Evolutionary conservation across 2,329 filamentous ascomycete genomes (phyloP).

Genomic region (Acrocalymma vagum): DNA sequence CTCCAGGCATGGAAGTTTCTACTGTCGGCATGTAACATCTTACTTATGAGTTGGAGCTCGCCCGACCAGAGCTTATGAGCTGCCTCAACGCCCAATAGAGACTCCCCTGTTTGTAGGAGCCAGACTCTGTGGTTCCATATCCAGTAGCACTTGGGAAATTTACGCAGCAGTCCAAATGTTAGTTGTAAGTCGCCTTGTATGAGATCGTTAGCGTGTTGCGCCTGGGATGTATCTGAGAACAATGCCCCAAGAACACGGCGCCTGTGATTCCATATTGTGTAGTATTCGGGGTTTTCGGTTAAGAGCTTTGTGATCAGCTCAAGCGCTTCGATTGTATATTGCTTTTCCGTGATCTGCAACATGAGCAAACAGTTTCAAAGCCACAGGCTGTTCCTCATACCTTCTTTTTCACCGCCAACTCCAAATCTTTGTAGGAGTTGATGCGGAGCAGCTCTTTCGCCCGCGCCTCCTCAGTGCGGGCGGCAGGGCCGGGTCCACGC

Average conservation of each 20-base stretch:
- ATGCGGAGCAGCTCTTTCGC: slow-evolving; percentile 80
- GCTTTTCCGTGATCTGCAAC: slow-evolving; percentile 52
- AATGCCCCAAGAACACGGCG: slow-evolving; percentile 74
- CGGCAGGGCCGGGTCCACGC: slow-evolving; percentile 63
- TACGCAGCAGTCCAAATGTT: slow-evolving; percentile 81
- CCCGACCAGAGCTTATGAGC: slow-evolving; percentile 80
- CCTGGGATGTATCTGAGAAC: slow-evolving; percentile 50
- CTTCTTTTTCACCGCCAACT: slow-evolving; percentile 72
- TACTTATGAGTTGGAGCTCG: slow-evolving; percentile 82
- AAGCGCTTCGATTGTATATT: slow-evolving; percentile 67
- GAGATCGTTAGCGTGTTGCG: slow-evolving; percentile 55
- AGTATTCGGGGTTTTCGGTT: slow-evolving; percentile 84
- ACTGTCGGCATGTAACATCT: slow-evolving; percentile 86
- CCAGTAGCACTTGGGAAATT: slow-evolving; percentile 98
- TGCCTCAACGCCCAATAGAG: slow-evolving; percentile 63
- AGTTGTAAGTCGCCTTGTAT: slow-evolving; percentile 81
- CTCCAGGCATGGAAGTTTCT: slow-evolving; percentile 98
- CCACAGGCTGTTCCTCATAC: slow-evolving; percentile 51
- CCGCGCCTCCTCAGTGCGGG: slow-evolving; percentile 73
- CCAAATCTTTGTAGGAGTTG: slow-evolving; percentile 75
- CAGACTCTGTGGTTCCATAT: slow-evolving; percentile 97
- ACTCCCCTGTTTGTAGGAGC: slow-evolving; percentile 77
- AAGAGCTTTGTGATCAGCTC: slow-evolving; percentile 76
- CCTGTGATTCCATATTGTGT: slow-evolving; percentile 90
- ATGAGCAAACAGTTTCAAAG: slow-evolving; percentile 1